Base-by-base conservation (phyloP, 805 yeast genomes). In the Teunomyces atbi region DNA sequence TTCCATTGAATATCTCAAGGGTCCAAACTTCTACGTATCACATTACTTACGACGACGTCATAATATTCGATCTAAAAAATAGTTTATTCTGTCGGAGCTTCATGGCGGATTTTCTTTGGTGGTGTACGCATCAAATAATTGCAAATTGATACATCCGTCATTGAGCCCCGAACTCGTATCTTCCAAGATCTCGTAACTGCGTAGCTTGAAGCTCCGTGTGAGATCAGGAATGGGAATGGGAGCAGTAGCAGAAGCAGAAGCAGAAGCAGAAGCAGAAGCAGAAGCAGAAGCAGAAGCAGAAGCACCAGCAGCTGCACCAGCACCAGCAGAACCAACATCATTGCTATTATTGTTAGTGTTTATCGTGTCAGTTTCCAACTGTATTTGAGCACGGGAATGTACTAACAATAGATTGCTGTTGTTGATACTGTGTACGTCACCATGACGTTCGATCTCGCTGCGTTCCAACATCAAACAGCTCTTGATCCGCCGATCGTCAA, bases 31-130 rank as follows among this genome's bases (percentile, higher is more conserved):
- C n/a, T n/a, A n/a, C n/a, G n/a, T n/a, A n/a, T n/a, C n/a, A n/a
- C n/a, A n/a, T n/a, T 19, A 19, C 5, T 19, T 19, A 19, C 21
- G 21, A 5, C 21, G 21, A 19, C 5, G 21, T 19, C 21, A 19
- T 21, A 21, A 21, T 21, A 4, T 7, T 28, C 32, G n/a, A 28
- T 28, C n/a, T n/a, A 28, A 28, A 10, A 10, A 26, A 26, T 4
- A 2, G 27, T 26, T 26, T 26, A 11, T 27, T 5, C n/a, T 27
- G 3, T 7, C n/a, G 5, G 5, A 7, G 6, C 30, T 27, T 46
- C 48, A 66, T 26, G 70, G 64, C 1, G 74, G 76, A 42, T 73
- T 73, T 51, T 72, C 76, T 45, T 59, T 64, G 1, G 73, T 71
- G 16, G 68, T 62, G 51, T 64, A 72, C 0, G 76, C 73, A 45